Base-by-base conservation (phyloP, 139 green algal genomes). In the Picochlorum costavermella region DNA sequence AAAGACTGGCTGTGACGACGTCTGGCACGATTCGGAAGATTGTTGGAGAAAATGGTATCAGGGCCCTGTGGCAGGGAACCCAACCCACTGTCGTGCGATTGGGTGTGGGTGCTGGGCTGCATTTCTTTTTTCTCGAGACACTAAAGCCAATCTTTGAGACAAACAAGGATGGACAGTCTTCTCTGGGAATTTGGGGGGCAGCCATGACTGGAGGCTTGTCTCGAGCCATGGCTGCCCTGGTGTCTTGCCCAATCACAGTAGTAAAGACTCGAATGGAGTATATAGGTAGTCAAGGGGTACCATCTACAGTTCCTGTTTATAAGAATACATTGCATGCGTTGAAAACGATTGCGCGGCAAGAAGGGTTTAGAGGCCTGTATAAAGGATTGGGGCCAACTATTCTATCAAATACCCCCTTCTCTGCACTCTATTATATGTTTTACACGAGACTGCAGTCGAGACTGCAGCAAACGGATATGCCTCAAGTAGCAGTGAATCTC, bases 231-330 rank as follows among this genome's bases (percentile, higher is more conserved):
- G 84, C 86, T 6, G 84, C 88, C 16, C 68, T 87, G 2, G 67
- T 88, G 5, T 75, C 95, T 43, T 92, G 81, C 33, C 93, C 93
- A 10, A 64, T 97, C 16, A 96, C 89, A 2, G 75, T 98, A 1
- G 80, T 98, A 11, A 98, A 98, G 64, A 98, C 93, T 0, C 75
- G 91, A 25, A 95, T 98, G 86, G 93, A 98, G 75, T 94, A 92
- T 56, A 28, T 61, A 13, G 51, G 20, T 50, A 23, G 50, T 6
- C 14, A 17, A 6, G 25, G 23, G 8, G 20, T 10, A 17, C 12
- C 14, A n/a, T 44, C 33, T 25, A 59, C 31, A 43, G 13, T 30
- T 1, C 57, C 68, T 55, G 44, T 51, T 25, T 89, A 92, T 65
- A 67, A 66, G 11, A 78, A 77, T 59, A 94, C 82, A 13, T 28